These are phyloP conservation scores for Chrysosporium queenslandicum DNA, from an alignment of 2,329 filamentous ascomycete species.

Conservation along the genomic window DNA sequence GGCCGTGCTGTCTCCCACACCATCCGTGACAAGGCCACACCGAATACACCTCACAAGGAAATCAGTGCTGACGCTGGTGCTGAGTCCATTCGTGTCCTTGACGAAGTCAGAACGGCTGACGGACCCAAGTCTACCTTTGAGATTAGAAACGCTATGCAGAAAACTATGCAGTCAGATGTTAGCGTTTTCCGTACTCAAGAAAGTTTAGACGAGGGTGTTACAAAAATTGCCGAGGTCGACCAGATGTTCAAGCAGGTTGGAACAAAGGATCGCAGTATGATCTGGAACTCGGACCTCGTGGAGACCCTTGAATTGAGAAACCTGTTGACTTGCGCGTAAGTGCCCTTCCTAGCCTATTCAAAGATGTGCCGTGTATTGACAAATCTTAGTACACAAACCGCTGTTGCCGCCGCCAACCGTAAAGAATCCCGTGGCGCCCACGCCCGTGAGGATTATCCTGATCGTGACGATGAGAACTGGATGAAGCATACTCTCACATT, in stretches of 20 bases:
- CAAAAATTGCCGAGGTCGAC: slow-evolving; percentile 78
- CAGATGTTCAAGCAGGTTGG: slow-evolving; percentile 68
- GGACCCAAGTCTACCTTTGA: slow-evolving; percentile 82
- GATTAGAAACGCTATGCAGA: slow-evolving; percentile 87
- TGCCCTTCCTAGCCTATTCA: slow-evolving; percentile 23
- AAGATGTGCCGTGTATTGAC: slow-evolving; percentile 10
- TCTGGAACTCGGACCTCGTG: slow-evolving; percentile 97
- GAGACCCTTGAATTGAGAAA: slow-evolving; percentile 95
- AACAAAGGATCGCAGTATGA: slow-evolving; percentile 98
- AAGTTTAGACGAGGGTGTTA: slow-evolving; percentile 84
- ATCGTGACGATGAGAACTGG: slow-evolving; percentile 92
- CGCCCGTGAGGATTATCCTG: slow-evolving; percentile 91
- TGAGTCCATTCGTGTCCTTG: slow-evolving; percentile 74
- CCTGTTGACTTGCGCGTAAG: slow-evolving; percentile 88
- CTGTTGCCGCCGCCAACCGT: slow-evolving; percentile 76
- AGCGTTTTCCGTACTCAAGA: slow-evolving; percentile 93
- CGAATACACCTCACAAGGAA: slow-evolving; percentile 68
- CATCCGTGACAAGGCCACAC: slow-evolving; percentile 86
- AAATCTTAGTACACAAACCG: slow-evolving; percentile 66
- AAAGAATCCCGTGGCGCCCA: slow-evolving; percentile 97
- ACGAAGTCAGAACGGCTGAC: slow-evolving; percentile 71
- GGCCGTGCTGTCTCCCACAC: slow-evolving; percentile 95
- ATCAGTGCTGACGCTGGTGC: slow-evolving; percentile 77
- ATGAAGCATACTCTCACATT: slow-evolving; percentile 98
- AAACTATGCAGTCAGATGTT: slow-evolving; percentile 96